Evolutionary conservation across 441 rosid species (phyloP).

Genomic region (Arabidopsis lyrata): DNA sequence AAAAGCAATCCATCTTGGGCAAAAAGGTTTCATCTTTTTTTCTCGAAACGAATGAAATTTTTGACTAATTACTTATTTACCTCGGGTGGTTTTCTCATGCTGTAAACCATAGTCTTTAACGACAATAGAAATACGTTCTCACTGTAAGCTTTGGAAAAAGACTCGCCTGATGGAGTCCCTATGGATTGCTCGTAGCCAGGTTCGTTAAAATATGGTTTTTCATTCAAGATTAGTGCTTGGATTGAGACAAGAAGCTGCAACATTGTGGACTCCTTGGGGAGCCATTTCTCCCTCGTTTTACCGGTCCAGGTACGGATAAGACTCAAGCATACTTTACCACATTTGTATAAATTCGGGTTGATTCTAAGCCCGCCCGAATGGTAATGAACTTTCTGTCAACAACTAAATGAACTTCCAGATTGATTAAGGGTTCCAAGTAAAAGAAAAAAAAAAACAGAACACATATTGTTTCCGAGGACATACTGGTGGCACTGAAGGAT

Average conservation of each 20-base stretch:
- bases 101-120: constrained; percentile 72
- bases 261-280: constrained; percentile 77
- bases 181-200: constrained; percentile 63
- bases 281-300: constrained; percentile 75
- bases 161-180: constrained; percentile 63
- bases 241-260: constrained; percentile 91
- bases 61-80: constrained; percentile 43
- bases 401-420: constrained; percentile 9
- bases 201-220: constrained; percentile 85
- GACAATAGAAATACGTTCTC: constrained; percentile 71
- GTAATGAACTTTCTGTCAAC: constrained; percentile 72
- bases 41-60: neutral
- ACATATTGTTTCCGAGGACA: constrained; percentile 17
- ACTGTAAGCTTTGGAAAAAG: constrained; percentile 57
- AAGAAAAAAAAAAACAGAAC: neutral
- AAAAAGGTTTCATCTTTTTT: neutral
- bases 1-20: neutral
- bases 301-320: constrained; percentile 94
- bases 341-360: constrained; percentile 75
- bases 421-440: neutral
- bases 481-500: constrained; percentile 87
- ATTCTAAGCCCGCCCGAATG: constrained; percentile 89
- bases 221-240: constrained; percentile 92
- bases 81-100: constrained; percentile 78
- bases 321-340: constrained; percentile 94